These are phyloP conservation scores for Maudiozyma pseudohumilis DNA, from an alignment of 805 yeast genomes.

Conservation along the genomic window DNA sequence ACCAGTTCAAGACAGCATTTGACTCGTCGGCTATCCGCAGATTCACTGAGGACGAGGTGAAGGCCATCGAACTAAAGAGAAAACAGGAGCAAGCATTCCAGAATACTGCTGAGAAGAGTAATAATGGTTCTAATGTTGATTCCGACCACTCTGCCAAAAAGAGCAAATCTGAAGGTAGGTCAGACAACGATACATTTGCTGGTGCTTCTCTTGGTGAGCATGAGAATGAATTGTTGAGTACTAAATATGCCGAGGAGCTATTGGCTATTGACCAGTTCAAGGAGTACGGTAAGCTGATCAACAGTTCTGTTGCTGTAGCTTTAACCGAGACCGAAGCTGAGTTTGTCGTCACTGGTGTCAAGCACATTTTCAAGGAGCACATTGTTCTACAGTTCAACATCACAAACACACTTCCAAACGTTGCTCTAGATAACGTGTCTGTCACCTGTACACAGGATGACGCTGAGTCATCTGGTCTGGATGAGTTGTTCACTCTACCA, in stretches of 20 bases:
- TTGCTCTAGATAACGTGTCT: conserved; percentile 65
- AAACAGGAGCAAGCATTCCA: conserved; percentile 30
- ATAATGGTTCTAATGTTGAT: conserved; percentile 23
- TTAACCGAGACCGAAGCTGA: conserved; percentile 91
- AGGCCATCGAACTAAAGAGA: conserved; percentile 51
- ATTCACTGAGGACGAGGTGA: conserved; percentile 56
- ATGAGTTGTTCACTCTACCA: conserved; percentile 67
- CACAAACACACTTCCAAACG: conserved; percentile 73
- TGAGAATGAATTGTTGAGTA: conserved; percentile 37
- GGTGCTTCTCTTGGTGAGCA: conserved; percentile 25
- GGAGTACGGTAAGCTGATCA: conserved; percentile 63
- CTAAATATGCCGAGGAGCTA: conserved; percentile 62
- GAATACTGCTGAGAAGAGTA: conserved; percentile 17
- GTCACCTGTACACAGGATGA: conserved; percentile 57
- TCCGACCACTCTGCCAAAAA: conserved; percentile 12
- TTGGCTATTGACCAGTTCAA: conserved; percentile 63
- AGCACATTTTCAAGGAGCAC: conserved; percentile 69
- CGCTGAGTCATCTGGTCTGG: conserved; percentile 35
- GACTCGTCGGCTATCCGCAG: conserved; percentile 61
- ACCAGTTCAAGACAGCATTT: conserved; percentile 45
- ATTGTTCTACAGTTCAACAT: conserved; percentile 74
- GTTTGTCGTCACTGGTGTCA: conserved; percentile 74
- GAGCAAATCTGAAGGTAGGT: conserved; percentile 17
- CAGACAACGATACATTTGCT: conserved; percentile 16
- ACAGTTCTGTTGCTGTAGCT: conserved; percentile 52